Base-by-base conservation (phyloP, 768 basidiomycete genomes). In the Auricularia auricula-judae region DNA sequence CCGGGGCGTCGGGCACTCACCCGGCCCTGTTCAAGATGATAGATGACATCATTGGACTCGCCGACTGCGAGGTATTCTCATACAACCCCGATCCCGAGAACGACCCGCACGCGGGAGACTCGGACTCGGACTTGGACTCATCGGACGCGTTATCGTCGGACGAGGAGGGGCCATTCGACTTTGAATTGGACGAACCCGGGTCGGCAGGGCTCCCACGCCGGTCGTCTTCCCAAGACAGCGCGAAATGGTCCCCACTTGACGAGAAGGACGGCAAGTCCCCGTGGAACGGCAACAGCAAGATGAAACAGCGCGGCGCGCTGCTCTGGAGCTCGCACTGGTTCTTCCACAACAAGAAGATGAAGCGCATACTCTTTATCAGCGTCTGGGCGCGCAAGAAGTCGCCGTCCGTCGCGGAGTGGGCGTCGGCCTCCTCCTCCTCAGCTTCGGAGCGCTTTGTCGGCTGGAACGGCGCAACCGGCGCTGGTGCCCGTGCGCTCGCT, bases 301-400 rank as follows among this genome's bases (percentile, higher is more conserved):
- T 82, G 71, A 83, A 76, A 35, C 72, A 86, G 67, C 81, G 84
- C 21, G 91, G 92, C 18, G 88, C 92, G 3, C 77, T 98, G 65
- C 80, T 98, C 5, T 98, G 95, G 95, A 94, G 91, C 39, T 92
- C 91, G 11, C 92, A 96, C 73, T 96, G 93, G 88, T 98, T 98
- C 80, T 96, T 98, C 79, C 79, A 93, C 70, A 96, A 94, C 80
- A 84, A 88, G 71, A 95, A 93, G 78, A 78, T 86, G 76, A 97
- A 95, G 78, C 86, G 95, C 23, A 85, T 98, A 70, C 76, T 98
- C 64, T 98, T 96, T 77, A 83, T 97, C 65, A 89, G 92, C 1
- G 86, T 93, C 23, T 97, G 93, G 92, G 92, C 94, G 5, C 84
- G 88, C 54, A 87, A 87, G 36, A 82, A 81, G 70, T 82, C 83